These are phyloP conservation scores for Mycothermus thermophilus DNA, from an alignment of 495 filamentous ascomycete genomes.

Conservation along the genomic window DNA sequence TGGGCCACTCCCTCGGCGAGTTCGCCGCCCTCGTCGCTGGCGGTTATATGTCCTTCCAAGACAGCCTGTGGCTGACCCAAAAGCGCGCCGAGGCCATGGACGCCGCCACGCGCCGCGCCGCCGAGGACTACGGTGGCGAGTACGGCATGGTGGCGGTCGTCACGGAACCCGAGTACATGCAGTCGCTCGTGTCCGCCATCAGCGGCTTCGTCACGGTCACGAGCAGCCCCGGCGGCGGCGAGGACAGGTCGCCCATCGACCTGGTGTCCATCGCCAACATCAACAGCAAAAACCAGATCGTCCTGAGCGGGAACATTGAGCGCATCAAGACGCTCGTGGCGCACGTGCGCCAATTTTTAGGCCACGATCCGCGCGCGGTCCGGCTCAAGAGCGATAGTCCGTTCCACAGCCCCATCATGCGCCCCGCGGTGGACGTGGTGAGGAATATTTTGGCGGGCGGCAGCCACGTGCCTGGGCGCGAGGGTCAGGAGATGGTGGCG, in stretches of 20 bases:
- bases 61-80: slow-evolving; percentile 65
- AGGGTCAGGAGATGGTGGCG: slow-evolving; percentile 40
- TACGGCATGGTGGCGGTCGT: slow-evolving; percentile 93
- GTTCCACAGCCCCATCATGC: slow-evolving; percentile 90
- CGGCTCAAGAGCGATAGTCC: slow-evolving; percentile 77
- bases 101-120: slow-evolving; percentile 50
- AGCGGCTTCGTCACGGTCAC: slow-evolving; percentile 74
- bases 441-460: slow-evolving; percentile 43
- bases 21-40: slow-evolving; percentile 81
- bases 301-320: slow-evolving; percentile 77
- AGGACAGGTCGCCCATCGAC: slow-evolving; percentile 57
- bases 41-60: slow-evolving; percentile 59
- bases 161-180: slow-evolving; percentile 63
- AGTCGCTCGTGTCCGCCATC: slow-evolving; percentile 53
- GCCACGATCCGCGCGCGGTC: slow-evolving; percentile 84
- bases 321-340: slow-evolving; percentile 73
- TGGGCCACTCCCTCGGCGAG: slow-evolving; percentile 92
- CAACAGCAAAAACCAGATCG: slow-evolving; percentile 92
- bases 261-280: slow-evolving; percentile 89
- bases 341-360: slow-evolving; percentile 81
- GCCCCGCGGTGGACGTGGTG: slow-evolving; percentile 64
- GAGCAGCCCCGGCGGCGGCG: no score
- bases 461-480: slow-evolving; percentile 32
- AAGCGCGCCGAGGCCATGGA: slow-evolving; percentile 77
- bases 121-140: slow-evolving; percentile 50